A percentile compares a stretch with the other conserved stretches of the same genome.
Evolutionary conservation across 768 basidiomycete species (phyloP).

Genomic region (Boletus reticulatus): DNA sequence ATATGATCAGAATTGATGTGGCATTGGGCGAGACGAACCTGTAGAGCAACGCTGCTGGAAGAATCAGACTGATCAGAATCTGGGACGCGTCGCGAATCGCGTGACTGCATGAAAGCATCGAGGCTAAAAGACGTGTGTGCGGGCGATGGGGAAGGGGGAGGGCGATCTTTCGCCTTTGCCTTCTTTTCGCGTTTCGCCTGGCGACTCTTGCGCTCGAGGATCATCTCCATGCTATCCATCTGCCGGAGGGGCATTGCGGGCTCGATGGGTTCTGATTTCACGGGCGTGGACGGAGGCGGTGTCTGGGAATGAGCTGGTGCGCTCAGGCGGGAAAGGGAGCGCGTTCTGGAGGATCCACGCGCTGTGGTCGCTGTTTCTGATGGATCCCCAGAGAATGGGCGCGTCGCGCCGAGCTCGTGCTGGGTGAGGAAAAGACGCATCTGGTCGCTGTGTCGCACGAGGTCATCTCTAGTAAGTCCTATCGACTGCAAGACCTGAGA

Average conservation of each 20-base stretch:
- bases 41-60: conserved; percentile 26
- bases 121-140: conserved; percentile 44
- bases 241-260: conserved; percentile 48
- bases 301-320: conserved; percentile 36
- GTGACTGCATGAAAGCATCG: conserved; percentile 51
- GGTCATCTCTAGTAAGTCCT: conserved; percentile 76
- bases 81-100: conserved; percentile 48
- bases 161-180: conserved; percentile 47
- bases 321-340: conserved; percentile 49
- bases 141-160: conserved; percentile 52
- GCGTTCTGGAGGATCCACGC: conserved; percentile 40
- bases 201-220: conserved; percentile 68
- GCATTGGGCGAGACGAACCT: conserved; percentile 38
- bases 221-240: conserved; percentile 73
- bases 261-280: conserved; percentile 63
- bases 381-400: conserved; percentile 37
- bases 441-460: conserved; percentile 67
- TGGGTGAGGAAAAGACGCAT: conserved; percentile 77
- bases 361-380: conserved; percentile 38
- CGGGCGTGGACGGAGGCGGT: conserved; percentile 54
- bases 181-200: conserved; percentile 52
- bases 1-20: conserved; percentile 19
- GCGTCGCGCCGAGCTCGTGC: conserved; percentile 45
- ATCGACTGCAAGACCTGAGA: conserved; percentile 68
- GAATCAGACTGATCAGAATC: conserved; percentile 32